Evolutionary conservation across 2,329 filamentous ascomycete genomes (phyloP), one percentile per base, ranked within the genome.

Genomic region (Rutstroemia sp.): DNA sequence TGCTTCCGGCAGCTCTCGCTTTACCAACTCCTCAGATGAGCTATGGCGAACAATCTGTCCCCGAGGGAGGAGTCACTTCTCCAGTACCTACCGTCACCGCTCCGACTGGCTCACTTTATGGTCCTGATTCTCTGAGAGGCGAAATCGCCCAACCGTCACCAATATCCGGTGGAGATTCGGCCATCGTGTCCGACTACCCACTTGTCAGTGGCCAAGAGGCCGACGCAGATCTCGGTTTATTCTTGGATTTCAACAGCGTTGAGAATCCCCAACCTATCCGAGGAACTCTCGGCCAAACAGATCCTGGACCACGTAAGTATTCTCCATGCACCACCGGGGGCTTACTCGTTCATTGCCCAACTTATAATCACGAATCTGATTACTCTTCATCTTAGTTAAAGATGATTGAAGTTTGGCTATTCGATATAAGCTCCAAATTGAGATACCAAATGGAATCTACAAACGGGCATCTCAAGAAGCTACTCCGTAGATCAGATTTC

Each of bases 261-360:
- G 71, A 76, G 2, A 73, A 73, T 27, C 79, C 80, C 0, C 77
- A 83, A 64, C 80, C 80, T 1, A 74, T 82, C 49, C 74, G 80
- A 23, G 80, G 80, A 2, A 66, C 64, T 8, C 64, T 57, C 3
- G 80, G 79, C 14, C 69, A 67, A 3, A 78, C 75, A 0, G 78
- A 80, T 61, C 74, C 78, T 12, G 79, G 79, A 2, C 78, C 78
- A 60, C 57, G 64, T 64, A 57, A 60, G 58, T 57, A 34, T 4
- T 12, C 4, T 34, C 9, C 30, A 12, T 34, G 30, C 12, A 12
- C 30, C 30, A 34, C 30, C 30, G 4, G 9, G 30, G 30, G 7
- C 8, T 4, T 34, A 34, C 2, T 34, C 9, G 12, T 34, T 34
- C 9, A 10, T 34, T 34, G 30, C 12, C 23, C 4, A 19, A 34